phyloP scores from a whole-genome alignment of 2,329 filamentous ascomycete genomes.

The Cytospora schulzeri region DNA sequence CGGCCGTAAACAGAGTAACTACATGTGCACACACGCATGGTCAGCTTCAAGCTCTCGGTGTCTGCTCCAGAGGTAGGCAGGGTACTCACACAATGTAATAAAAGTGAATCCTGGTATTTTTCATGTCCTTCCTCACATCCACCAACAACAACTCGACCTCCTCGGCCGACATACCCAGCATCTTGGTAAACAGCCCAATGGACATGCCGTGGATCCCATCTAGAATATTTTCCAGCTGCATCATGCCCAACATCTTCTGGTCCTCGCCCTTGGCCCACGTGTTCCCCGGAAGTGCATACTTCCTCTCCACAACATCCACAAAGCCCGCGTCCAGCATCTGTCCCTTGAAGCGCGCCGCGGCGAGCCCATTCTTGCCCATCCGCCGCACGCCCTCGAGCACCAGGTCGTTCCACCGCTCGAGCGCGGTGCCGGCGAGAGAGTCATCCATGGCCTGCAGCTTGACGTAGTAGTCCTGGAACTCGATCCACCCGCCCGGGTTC shows the following conservation, averaged over 20 bases:
- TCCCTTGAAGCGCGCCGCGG: conserved; percentile 20
- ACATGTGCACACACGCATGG: too few species aligned
- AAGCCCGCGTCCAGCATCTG: conserved; percentile 38
- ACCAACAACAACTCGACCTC: conserved; percentile 38
- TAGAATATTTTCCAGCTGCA: conserved; percentile 40
- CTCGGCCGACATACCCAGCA: conserved; percentile 36
- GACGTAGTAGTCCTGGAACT: conserved; percentile 33
- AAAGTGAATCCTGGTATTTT: conserved; percentile 37
- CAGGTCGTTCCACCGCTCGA: conserved; percentile 31
- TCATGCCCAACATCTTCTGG: conserved; percentile 41
- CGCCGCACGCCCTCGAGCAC: conserved; percentile 27
- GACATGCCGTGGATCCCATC: conserved; percentile 38
- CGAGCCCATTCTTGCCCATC: conserved; percentile 23
- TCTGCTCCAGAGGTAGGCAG: too few species aligned
- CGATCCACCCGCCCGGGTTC: conserved; percentile 31
- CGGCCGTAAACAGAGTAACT: conserved; percentile 26
- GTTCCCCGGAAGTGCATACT: conserved; percentile 38
- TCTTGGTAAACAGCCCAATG: conserved; percentile 37
- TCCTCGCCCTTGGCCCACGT: conserved; percentile 41
- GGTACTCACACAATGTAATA: conserved; percentile 36
- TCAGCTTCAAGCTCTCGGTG: not conserved
- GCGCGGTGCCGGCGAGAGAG: conserved; percentile 28
- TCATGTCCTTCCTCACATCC: conserved; percentile 37
- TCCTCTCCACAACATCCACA: conserved; percentile 36
- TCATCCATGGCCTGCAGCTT: conserved; percentile 29